phyloP scores from a whole-genome alignment of 129 eudicot genomes.

The Pseudognaphalium luteoalbum region DNA sequence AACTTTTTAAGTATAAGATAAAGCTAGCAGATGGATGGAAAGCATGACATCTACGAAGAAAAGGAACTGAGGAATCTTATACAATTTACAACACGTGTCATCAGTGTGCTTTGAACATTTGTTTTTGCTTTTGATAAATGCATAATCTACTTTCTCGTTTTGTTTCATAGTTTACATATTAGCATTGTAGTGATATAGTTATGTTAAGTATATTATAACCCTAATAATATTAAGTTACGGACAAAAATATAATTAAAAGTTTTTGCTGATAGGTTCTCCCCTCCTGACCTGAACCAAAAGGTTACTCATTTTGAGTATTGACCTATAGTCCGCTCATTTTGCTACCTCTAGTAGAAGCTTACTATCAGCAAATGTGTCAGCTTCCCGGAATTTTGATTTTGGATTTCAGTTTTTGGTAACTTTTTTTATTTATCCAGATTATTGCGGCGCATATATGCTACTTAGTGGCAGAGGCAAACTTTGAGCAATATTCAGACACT shows the following conservation, averaged over 20 bases:
- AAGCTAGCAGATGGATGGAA: too few species aligned
- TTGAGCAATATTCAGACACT: constrained; percentile 84
- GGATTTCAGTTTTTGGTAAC: background rate
- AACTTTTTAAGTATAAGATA: too few species aligned
- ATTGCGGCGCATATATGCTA: constrained; percentile 98
- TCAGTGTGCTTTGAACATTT: background rate
- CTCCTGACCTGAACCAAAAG: background rate
- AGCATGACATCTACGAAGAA: too few species aligned
- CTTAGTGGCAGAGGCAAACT: constrained; percentile 88
- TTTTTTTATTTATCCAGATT: constrained; percentile 43
- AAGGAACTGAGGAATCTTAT: background rate
- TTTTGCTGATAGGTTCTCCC: background rate
- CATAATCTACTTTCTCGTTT: background rate
- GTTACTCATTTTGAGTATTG: background rate
- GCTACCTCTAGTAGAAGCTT: background rate
- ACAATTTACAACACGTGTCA: background rate
- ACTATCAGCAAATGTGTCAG: constrained; percentile 6
- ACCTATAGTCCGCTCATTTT: background rate
- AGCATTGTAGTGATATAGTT: too few species aligned
- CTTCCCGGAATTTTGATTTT: constrained; percentile 8
- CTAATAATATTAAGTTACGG: background rate
- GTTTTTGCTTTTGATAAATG: background rate
- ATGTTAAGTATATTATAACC: background rate
- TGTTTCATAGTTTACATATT: background rate
- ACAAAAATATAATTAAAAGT: background rate